Conservation (phyloP, 108 stramenopile genomes). For the Asterionellopsis glacialis region DNA sequence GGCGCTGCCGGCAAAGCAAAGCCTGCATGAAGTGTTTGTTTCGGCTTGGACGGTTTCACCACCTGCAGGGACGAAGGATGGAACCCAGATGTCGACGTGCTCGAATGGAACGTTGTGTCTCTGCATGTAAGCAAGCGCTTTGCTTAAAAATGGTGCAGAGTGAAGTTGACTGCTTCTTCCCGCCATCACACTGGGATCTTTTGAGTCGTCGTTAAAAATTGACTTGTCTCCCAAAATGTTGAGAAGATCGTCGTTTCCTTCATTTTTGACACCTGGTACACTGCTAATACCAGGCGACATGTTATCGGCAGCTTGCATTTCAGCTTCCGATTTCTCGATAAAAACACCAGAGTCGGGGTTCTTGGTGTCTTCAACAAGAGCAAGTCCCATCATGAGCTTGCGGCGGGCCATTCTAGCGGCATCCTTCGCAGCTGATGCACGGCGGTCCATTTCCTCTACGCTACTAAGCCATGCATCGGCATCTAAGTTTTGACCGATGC, state of each 20-base stretch:
- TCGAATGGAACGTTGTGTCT: constrained; percentile 76
- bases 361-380: constrained; percentile 53
- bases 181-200: background rate
- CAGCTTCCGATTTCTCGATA: constrained; percentile 42
- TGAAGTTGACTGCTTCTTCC: constrained; percentile 12
- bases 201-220: background rate
- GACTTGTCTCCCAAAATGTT: constrained; percentile 7
- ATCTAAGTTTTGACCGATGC: constrained; percentile 56
- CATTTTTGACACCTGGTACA: background rate
- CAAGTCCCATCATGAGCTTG: constrained; percentile 79
- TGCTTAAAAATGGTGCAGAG: constrained; percentile 72
- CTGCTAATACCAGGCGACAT: background rate
- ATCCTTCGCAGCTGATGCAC: constrained; percentile 67
- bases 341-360: constrained; percentile 67
- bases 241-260: constrained; percentile 13
- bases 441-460: constrained; percentile 75
- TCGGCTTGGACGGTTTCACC: background rate
- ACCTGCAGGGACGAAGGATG: constrained; percentile 41
- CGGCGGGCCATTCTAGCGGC: constrained; percentile 58
- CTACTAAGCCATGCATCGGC: constrained; percentile 66
- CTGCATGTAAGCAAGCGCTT: constrained; percentile 63
- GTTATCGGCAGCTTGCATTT: constrained; percentile 1
- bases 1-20: constrained; percentile 75
- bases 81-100: constrained; percentile 84
- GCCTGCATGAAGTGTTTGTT: constrained; percentile 46